A percentile compares a stretch with the other conserved stretches of the same genome.
These are phyloP conservation scores for Inga laurina DNA, from an alignment of 306 rosid species.

Conservation along the genomic window DNA sequence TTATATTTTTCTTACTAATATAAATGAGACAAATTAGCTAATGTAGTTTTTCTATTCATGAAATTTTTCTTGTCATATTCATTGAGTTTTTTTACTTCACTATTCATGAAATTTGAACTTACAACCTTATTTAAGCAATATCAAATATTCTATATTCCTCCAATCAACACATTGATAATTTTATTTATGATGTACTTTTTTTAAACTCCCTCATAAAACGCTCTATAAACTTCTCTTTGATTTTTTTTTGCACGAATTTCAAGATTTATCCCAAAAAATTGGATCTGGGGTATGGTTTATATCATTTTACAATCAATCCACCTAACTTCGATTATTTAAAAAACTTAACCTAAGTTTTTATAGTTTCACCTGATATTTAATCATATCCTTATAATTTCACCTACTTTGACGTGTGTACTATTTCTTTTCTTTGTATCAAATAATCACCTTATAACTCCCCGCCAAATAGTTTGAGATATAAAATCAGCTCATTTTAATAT, in stretches of 20 bases:
- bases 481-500: neutral
- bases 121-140: neutral
- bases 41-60: too few relatives aligned
- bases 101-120: too few relatives aligned
- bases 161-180: too few relatives aligned
- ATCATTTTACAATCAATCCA: neutral
- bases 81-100: too few relatives aligned
- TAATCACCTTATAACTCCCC: neutral
- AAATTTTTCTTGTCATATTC: too few relatives aligned
- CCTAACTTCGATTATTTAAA: neutral
- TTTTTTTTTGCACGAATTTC: neutral
- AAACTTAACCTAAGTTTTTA: too few relatives aligned
- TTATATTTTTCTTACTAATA: too few relatives aligned
- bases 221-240: neutral
- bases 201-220: neutral
- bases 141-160: too few relatives aligned
- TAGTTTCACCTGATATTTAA: too few relatives aligned
- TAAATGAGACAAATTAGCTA: neutral
- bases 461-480: neutral
- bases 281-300: neutral
- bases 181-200: neutral
- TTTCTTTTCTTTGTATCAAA: too few relatives aligned
- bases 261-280: neutral
- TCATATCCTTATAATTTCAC: too few relatives aligned
- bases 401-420: too few relatives aligned